Evolutionary conservation across 805 yeast species (phyloP).

Genomic region (Pichia nanzhaoensis): DNA sequence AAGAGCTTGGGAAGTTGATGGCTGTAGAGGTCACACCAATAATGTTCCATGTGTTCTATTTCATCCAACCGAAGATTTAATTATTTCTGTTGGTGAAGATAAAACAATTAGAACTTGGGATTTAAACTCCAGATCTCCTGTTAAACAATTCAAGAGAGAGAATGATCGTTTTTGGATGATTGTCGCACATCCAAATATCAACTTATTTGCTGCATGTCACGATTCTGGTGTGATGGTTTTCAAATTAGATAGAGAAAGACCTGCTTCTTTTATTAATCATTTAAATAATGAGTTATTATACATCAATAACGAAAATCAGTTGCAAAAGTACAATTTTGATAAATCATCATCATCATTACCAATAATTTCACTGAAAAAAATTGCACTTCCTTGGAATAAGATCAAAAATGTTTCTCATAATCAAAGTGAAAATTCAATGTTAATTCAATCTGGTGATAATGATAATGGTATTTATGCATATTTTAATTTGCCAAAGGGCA

Average conservation of each 20-base stretch:
- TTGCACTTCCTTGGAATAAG: constrained; percentile 82
- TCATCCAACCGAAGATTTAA: constrained; percentile 90
- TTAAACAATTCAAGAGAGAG: constrained; percentile 90
- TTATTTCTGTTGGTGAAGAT: constrained; percentile 92
- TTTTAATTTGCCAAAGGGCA: constrained; percentile 74
- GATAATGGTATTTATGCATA: constrained; percentile 65
- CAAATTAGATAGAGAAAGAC: constrained; percentile 95
- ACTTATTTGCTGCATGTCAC: constrained; percentile 93
- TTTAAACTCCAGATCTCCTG: constrained; percentile 84
- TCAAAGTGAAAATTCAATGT: constrained; percentile 82
- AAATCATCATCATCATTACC: constrained; percentile 65
- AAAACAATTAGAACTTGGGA: constrained; percentile 97
- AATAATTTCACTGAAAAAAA: constrained; percentile 72
- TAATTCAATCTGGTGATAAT: constrained; percentile 73
- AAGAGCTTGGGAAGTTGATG: constrained; percentile 98
- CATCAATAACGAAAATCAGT: constrained; percentile 78
- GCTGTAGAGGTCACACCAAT: constrained; percentile 96
- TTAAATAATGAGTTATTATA: constrained; percentile 60
- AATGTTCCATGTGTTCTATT: constrained; percentile 84
- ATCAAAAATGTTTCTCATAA: constrained; percentile 82
- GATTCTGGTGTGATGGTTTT: constrained; percentile 98
- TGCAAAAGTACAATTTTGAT: constrained; percentile 69
- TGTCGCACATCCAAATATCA: constrained; percentile 82
- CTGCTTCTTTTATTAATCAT: constrained; percentile 50
- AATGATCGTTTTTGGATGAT: constrained; percentile 92